Base-by-base conservation (phyloP, 169 alveolate genomes). In the Prorocentrum cordatum region DNA sequence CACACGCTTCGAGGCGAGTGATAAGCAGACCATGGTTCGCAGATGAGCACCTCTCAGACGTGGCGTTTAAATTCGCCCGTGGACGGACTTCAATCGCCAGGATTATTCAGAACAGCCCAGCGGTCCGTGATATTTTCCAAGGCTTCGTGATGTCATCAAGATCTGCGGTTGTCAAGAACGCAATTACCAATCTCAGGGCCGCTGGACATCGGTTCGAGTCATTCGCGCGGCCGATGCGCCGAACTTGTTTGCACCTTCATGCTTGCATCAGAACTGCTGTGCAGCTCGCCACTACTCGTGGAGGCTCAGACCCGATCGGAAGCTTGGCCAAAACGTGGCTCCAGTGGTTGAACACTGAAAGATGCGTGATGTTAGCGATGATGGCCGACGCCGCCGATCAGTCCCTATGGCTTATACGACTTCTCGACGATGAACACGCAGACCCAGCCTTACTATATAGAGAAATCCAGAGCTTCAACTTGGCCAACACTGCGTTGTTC, bases 371-470 rank as follows among this genome's bases (percentile, higher is more conserved):
- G 39, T 61, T 64, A 0, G 83, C 83, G 3, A 71, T 71, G 83
- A 38, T 71, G 0, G 83, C 67, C 2, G 83, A 72, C 59, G 83
- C 83, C 0, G 83, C 83, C 2, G 83, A 72, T 12, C 29, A 33
- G 12, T 29, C 50, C 2, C 2, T 45, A 22, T 50, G 20, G 3
- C n/a, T 72, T 3, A 42, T 45, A 0, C 16, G 83, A 3, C 0
- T 5, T 4, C 27, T 72, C 68, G 83, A 72, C 20, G 6, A 31
- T 10, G 83, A 72, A 32, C 35, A 72, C 2, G 1, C 45, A 24
- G 83, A 71, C 31, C 62, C 82, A 9, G 82, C 82, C 3, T 3
- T n/a, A 0, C 6, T 70, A 2, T 3, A 6, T 1, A 2, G 0
- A 9, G 82, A 71, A 3, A 1, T 39, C 22, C 6, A 7, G 26